Conservation (phyloP, 768 basidiomycete species). For the Agaricus blazei region DNA sequence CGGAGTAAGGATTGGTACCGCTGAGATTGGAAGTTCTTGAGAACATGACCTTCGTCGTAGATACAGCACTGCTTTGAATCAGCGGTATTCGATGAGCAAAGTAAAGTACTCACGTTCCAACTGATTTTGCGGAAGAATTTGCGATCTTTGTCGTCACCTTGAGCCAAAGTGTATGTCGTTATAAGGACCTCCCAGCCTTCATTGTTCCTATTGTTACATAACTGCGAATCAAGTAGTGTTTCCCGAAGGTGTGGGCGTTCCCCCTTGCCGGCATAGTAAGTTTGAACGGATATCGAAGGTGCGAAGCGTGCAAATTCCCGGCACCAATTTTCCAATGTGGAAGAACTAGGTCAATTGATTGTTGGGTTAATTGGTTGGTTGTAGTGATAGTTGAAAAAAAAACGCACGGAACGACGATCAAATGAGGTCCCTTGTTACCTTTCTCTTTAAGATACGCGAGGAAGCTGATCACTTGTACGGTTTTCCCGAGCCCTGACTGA, state of each 20-base stretch:
- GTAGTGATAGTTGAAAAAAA: neutral
- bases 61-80: conserved; percentile 65
- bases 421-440: conserved; percentile 78
- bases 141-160: conserved; percentile 84
- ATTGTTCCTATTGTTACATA: conserved; percentile 37
- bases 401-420: conserved; percentile 92
- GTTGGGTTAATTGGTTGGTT: too few species aligned
- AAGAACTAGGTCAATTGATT: conserved; percentile 52
- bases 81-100: neutral
- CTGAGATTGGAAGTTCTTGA: conserved; percentile 98
- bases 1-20: conserved; percentile 86
- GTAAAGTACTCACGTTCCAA: conserved; percentile 73
- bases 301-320: conserved; percentile 92
- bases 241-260: conserved; percentile 73
- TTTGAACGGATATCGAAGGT: conserved; percentile 77
- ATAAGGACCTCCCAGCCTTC: conserved; percentile 89
- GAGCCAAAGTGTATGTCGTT: conserved; percentile 93
- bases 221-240: conserved; percentile 60
- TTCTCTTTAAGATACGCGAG: conserved; percentile 82
- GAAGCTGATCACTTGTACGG: conserved; percentile 97
- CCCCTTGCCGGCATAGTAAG: conserved; percentile 92
- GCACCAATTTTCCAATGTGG: conserved; percentile 98
- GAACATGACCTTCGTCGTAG: conserved; percentile 94
- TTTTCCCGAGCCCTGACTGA: conserved; percentile 87
- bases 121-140: conserved; percentile 89